These are phyloP conservation scores for Dionaea muscipula DNA, from an alignment of 179 eudicot species.

Conservation along the genomic window DNA sequence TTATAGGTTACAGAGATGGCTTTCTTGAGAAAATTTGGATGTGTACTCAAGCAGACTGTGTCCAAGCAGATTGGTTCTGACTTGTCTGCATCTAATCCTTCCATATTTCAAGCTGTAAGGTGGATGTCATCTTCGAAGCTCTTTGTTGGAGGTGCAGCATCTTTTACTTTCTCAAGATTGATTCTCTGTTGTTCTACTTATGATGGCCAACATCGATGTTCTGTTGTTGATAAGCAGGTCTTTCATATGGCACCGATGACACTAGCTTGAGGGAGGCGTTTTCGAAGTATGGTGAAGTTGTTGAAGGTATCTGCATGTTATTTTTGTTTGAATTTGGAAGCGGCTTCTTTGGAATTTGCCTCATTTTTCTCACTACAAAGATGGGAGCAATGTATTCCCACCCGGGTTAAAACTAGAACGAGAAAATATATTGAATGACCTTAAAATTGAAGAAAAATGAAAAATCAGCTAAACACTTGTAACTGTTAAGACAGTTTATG, in stretches of 20 bases:
- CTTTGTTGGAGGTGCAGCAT: slow-evolving; percentile 55
- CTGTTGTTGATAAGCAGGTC: slow-evolving; percentile 26
- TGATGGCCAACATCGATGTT: background rate
- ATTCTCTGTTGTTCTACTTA: background rate
- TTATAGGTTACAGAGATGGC: slow-evolving; percentile 54
- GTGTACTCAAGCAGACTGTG: slow-evolving; percentile 38
- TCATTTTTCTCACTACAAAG: background rate
- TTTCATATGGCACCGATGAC: slow-evolving; percentile 51
- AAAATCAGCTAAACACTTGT: too few relatives aligned
- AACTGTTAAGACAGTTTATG: too few relatives aligned
- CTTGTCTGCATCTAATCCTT: slow-evolving; percentile 37
- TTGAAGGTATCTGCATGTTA: slow-evolving; percentile 32
- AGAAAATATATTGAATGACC: too few relatives aligned
- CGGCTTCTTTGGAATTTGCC: background rate
- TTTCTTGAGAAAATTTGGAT: slow-evolving; percentile 48
- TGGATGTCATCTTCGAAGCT: slow-evolving; percentile 63
- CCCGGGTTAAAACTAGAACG: too few relatives aligned
- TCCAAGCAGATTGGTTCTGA: slow-evolving; percentile 33
- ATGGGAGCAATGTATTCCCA: background rate
- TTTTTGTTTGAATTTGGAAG: background rate
- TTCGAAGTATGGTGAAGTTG: slow-evolving; percentile 42
- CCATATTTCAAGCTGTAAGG: slow-evolving; percentile 53
- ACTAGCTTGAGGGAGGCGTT: slow-evolving; percentile 39
- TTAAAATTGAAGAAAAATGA: too few relatives aligned
- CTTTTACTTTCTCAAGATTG: background rate